Base-by-base conservation (phyloP, 441 rosid species). In the Lepidium campestre region DNA sequence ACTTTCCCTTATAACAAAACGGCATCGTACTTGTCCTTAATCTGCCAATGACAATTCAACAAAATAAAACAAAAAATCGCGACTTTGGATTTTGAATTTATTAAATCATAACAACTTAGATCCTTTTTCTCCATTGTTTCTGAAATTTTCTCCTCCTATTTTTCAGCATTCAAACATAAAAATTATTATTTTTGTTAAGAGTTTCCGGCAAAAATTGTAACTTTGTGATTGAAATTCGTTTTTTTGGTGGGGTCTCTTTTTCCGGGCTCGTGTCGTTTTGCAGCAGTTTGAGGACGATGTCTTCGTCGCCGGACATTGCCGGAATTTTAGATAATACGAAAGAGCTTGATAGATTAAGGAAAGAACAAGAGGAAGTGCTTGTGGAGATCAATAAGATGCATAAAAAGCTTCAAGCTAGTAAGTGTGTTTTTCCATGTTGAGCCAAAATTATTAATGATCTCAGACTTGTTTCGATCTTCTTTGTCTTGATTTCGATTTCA, bases 341-440 rank as follows among this genome's bases (percentile, higher is more conserved):
- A 74, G 86, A 88, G 78, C 96, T 91, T 49, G 97, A 94, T 80
- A 92, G 93, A 74, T 66, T 94, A 69, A 84, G 93, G 91, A 89
- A 84, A 74, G 89, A 83, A 1, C 96, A 84, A 68, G 96, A 88
- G 54, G 92, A 80, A 0, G 89, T 91, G 27, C 84, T 91, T 5
- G 36, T 42, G 4, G 97, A 94, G 57, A 94, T 94, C 87, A 91
- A 91, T 76, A 91, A 85, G 85, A 71, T 94, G 89, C 99, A 91
- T 70, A 93, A 85, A 80, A 91, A 63, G 48, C 58, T 64, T 37
- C 68, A 50, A 64, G 58, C 58, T 49, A 11, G 58, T 64, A 3
- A 64, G 68, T 37, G 23, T 37, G 34, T 29, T 7, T 29, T 7
- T 29, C 34, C 10, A 29, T 7, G 9, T 29, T 7, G 2, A 7